Base-by-base conservation (phyloP, 2,329 filamentous ascomycete genomes). In the Lecanicillium sp. region DNA sequence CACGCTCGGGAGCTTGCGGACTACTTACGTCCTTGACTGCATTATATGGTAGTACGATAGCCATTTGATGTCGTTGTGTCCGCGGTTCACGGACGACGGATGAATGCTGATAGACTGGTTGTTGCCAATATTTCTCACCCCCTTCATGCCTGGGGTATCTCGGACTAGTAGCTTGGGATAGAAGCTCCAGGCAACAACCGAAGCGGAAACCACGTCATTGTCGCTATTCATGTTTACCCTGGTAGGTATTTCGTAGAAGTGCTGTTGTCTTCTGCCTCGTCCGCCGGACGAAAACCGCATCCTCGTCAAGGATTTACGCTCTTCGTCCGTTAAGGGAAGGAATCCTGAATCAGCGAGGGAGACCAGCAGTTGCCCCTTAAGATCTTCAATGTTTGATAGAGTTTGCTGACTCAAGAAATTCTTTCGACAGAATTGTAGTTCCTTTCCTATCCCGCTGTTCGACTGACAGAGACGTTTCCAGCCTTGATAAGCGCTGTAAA, bases 21-120 rank as follows among this genome's bases (percentile, higher is more conserved):
- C n/a, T n/a, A 69, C 67, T 73, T 74, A 73, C 81, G 86, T 65
- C 68, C 82, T 88, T 3, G 84, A 84, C 59, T 96, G 89, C 87
- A 97, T 94, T 47, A 97, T 95, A 58, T 94, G 85, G 64, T 97
- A 97, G 59, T 95, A 98, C 1, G 86, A 92, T 32, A 98, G 66
- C 79, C 87, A 97, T 53, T 80, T 82, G 29, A 88, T 66, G 29
- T 79, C 76, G 33, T 70, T 66, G 43, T 68, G 69, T 7, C 71
- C 74, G 55, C 88, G 88, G 59, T 97, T 97, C 48, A 98, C 86
- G 1, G 87, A 94, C 1, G 83, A 85, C 1, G 88, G 85, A 49
- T 94, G 87, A 15, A 98, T 67, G 41, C 80, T 87, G 49, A 98
- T 88, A 32, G 77, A 75, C 59, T 97, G 90, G 57, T 94, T 96